phyloP scores from a whole-genome alignment of 2,329 filamentous ascomycete species.

The Aspergillus tanneri region DNA sequence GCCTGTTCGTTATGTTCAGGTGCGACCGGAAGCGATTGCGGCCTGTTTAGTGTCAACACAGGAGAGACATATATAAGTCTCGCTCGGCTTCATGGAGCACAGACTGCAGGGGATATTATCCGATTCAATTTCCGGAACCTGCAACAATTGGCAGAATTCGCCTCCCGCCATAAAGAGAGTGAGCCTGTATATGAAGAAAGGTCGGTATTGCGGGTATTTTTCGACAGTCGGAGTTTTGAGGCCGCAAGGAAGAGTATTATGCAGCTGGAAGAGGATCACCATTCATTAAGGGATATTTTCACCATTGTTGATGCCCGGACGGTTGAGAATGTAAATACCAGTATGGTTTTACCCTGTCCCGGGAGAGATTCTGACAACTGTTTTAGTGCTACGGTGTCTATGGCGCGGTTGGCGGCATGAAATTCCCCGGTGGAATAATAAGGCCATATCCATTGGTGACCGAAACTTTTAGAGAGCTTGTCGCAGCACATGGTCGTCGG shows the following conservation, averaged over 20 bases:
- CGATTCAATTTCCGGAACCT: slow-evolving; percentile 42
- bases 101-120: slow-evolving; percentile 38
- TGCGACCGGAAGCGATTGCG: slow-evolving; percentile 41
- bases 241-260: too few relatives aligned
- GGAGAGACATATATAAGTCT: slow-evolving; percentile 29
- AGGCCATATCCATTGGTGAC: slow-evolving; percentile 42
- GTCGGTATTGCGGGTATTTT: too few relatives aligned
- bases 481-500: slow-evolving; percentile 24
- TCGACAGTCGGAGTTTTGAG: too few relatives aligned
- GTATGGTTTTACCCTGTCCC: too few relatives aligned
- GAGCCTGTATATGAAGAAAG: too few relatives aligned
- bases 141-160: slow-evolving; percentile 37
- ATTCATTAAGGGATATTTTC: too few relatives aligned
- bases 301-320: too few relatives aligned
- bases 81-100: slow-evolving; percentile 18
- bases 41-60: slow-evolving; percentile 31
- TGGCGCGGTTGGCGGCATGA: slow-evolving; percentile 25
- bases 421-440: slow-evolving; percentile 33
- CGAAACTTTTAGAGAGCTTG: slow-evolving; percentile 22
- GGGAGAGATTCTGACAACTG: too few relatives aligned
- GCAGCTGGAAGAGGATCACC: too few relatives aligned
- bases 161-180: too few relatives aligned
- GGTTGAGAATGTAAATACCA: too few relatives aligned
- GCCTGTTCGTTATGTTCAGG: slow-evolving; percentile 38
- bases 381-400: slow-evolving; percentile 25